Base-by-base conservation (phyloP, 768 basidiomycete species). In the Russula foetens region DNA sequence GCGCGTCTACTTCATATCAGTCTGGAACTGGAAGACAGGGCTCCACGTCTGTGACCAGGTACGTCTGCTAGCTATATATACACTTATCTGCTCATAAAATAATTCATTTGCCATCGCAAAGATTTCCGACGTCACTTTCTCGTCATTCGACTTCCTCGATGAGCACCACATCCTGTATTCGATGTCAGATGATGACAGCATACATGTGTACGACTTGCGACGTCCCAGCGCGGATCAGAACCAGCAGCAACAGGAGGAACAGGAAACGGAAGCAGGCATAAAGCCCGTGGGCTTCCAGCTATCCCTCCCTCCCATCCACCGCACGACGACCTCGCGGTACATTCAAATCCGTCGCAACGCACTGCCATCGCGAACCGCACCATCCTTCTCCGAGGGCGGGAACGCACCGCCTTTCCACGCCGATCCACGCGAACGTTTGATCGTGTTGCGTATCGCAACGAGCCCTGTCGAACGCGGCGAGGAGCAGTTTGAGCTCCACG, bases 1-100 rank as follows among this genome's bases (percentile, higher is more conserved):
- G 19, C 51, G 45, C 24, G 28, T 43, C 28, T 43, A 28, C 15
- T 53, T 47, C 23, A 58, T 62, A n/a, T 58, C 56, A 2, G 35
- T 58, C 14, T 62, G 61, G 61, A 62, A 62, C 24, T 62, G 61
- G 61, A 62, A 62, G 56, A 62, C 50, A 2, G 61, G 61, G 1
- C 19, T 41, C 3, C 24, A 47, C 3, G 51, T 58, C 19, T 58
- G 38, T 7, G 45, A 53, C 12, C 50, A 48, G 56, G 61, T 62
- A 35, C 17, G 51, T 9, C 1, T 39, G 2, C 28, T 24, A 35
- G 19, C n/a, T 6, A 7, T n/a, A 9, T 15, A 11, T 15, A 15
- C 29, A 26, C 17, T 19, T 11, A 26, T 8, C 24, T 21, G n/a
- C n/a, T 2, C 21, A 6, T 7, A 4, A n/a, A 14, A n/a, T 3